Percentiles rank a stretch among this genome's conserved stretches.
Conservation (phyloP, 1,284 basidiomycete genomes). For the Cronartium quercuum region DNA sequence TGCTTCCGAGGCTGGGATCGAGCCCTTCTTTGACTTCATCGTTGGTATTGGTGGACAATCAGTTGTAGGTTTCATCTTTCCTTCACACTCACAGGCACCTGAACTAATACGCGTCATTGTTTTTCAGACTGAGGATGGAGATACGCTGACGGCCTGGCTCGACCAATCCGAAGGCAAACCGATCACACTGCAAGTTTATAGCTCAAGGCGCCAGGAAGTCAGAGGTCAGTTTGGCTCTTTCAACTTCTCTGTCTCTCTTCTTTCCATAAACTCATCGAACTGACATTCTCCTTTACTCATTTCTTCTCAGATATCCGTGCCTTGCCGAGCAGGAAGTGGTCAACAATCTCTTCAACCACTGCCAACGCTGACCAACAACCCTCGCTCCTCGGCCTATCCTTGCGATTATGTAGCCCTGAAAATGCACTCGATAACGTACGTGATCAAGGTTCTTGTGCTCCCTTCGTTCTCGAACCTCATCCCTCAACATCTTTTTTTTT, state of each 20-base stretch:
- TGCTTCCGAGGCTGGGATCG: conserved; percentile 68
- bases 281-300: neutral
- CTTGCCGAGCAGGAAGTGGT: conserved; percentile 29
- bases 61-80: conserved; percentile 2
- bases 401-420: conserved; percentile 83
- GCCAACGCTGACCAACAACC: conserved; percentile 49
- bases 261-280: conserved; percentile 74
- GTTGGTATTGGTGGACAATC: conserved; percentile 70
- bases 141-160: conserved; percentile 52
- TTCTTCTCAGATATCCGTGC: conserved; percentile 10
- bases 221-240: conserved; percentile 59
- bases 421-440: conserved; percentile 67
- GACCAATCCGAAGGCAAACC: conserved; percentile 76
- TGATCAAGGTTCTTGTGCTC: neutral
- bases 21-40: conserved; percentile 95
- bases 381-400: conserved; percentile 81
- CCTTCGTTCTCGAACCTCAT: neutral
- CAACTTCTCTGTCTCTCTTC: conserved; percentile 45
- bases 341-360: neutral
- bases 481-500: neutral
- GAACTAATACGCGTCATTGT: neutral
- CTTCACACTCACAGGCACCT: neutral
- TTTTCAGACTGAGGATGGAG: conserved; percentile 43
- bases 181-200: conserved; percentile 80
- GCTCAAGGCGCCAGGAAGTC: conserved; percentile 73